Evolutionary conservation across 129 eudicot genomes (phyloP).

Genomic region (Saposhnikovia divaricata): DNA sequence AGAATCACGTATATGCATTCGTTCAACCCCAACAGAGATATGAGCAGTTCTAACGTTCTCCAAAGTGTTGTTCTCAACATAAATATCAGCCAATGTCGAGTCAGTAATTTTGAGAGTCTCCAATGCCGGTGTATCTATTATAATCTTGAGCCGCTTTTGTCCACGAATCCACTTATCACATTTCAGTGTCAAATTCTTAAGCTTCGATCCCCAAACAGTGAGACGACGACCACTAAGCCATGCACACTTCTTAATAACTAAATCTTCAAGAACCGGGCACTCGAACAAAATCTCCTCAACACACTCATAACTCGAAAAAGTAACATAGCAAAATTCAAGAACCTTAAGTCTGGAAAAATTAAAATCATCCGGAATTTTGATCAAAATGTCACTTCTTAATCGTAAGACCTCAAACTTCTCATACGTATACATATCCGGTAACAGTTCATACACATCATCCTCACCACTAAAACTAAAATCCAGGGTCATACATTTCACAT

Average conservation of each 20-base stretch:
- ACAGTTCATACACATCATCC: no score
- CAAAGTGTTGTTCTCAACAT: neutral
- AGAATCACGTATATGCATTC: neutral
- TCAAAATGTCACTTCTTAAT: no score
- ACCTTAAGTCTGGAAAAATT: neutral
- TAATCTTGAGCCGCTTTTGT: no score
- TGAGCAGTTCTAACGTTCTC: neutral
- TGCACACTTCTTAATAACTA: neutral
- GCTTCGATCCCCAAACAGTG: neutral
- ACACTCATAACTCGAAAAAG: neutral
- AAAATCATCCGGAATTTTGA: no score
- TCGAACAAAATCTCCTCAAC: neutral
- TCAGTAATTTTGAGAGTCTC: neutral
- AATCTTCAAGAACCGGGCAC: slow-evolving; percentile 2
- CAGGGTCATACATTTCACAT: neutral
- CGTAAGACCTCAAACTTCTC: no score
- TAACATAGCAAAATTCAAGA: neutral
- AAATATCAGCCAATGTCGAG: neutral
- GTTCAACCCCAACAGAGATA: neutral
- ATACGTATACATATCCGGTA: no score
- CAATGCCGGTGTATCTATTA: neutral
- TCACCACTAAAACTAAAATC: no score
- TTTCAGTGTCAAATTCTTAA: neutral
- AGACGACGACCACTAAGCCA: neutral
- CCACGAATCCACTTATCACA: no score